Percentiles rank a stretch among this genome's conserved stretches.
Evolutionary conservation across 179 eudicot species (phyloP).

Genomic region (Camellia oleifera): DNA sequence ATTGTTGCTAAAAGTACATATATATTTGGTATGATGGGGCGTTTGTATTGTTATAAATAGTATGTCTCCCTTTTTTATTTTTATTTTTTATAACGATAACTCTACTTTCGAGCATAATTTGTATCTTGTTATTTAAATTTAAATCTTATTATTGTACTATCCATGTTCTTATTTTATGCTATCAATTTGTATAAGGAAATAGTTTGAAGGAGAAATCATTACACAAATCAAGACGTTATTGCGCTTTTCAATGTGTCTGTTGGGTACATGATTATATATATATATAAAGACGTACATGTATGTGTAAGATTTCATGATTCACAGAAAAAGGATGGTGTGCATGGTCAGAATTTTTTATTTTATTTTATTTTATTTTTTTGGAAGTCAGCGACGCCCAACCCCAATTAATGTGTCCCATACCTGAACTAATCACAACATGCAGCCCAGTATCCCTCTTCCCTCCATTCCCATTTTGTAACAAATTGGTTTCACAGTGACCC

Average conservation of each 20-base stretch:
- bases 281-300: no score
- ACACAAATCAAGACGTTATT: slow-evolving; percentile 7
- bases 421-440: background rate
- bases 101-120: no score
- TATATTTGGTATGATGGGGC: no score
- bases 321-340: background rate
- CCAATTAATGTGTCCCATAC: slow-evolving; percentile 22
- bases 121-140: no score
- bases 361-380: background rate
- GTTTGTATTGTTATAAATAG: no score
- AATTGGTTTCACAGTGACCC: background rate
- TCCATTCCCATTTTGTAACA: slow-evolving; percentile 11
- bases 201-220: slow-evolving; percentile 24
- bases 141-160: no score
- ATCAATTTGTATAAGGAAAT: no score
- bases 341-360: background rate
- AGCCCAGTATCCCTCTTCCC: background rate
- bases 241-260: slow-evolving; percentile 2
- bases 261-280: background rate
- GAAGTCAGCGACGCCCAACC: slow-evolving; percentile 16
- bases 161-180: no score
- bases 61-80: no score
- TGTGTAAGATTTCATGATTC: background rate
- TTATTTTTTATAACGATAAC: no score
- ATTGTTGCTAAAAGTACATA: no score